Evolutionary conservation across 305 asterid genomes (phyloP), one percentile per base, ranked within the genome.

Genomic region (Rubia peregrina): DNA sequence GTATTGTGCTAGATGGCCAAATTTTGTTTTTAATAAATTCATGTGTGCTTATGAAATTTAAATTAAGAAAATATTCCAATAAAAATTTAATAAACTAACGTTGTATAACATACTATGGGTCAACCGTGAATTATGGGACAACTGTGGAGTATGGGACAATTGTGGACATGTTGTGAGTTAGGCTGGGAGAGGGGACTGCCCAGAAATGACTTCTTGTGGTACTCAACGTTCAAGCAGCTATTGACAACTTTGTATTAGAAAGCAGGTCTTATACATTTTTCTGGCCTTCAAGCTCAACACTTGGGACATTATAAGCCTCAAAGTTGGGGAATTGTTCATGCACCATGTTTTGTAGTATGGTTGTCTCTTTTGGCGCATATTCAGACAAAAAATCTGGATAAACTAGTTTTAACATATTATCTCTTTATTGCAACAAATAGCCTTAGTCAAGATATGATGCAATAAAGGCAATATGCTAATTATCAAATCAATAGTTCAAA

Each of bases 221-320:
- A 83, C 80, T 87, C 72, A 80, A 83, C 76, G 82, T 86, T 1
- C 90, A 78, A 77, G 85, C 80, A 0, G 61, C 69, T 14, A 84
- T 73, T n/a, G 96, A 93, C 43, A 84, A 82, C 64, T 95, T 88
- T 0, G 96, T 89, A 76, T 89, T 96, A 57, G 96, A 90, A 42
- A 90, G 89, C 56, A 91, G 65, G 75, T 93, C 95, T 44, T 88
- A 90, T 59, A 93, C 81, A 7, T 79, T 90, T 1, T 95, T 93
- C 68, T 85, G 86, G 9, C 98, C 98, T 73, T 90, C 96, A 5
- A 90, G 92, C 95, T 89, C 68, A 93, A 95, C 68, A 88, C 97
- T 77, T 89, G 95, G 63, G 97, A 83, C 97, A 90, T 93, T 51
- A 22, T 84, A 17, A 95, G 98, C 83, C 97, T 81, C 3, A 90